Percentiles rank a stretch among this genome's conserved stretches.
phyloP scores from a whole-genome alignment of 78 protist species.

The Neovahlkampfia damariscottae region DNA sequence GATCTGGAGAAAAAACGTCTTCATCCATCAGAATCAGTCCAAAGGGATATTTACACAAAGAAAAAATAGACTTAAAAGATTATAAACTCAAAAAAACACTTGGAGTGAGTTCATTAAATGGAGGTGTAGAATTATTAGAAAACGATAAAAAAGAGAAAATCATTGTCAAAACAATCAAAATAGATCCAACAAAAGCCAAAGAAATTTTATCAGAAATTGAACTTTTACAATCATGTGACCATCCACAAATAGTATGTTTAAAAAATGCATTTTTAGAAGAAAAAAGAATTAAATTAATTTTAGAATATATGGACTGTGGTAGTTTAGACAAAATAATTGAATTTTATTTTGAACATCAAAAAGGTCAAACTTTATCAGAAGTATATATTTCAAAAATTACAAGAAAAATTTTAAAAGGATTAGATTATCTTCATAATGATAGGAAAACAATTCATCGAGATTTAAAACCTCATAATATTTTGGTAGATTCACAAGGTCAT shows the following conservation, averaged over 20 bases:
- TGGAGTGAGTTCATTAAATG: no score
- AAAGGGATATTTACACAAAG: no score
- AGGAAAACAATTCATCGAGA: conserved; percentile 17
- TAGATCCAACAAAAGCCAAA: not conserved
- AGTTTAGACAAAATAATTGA: not conserved
- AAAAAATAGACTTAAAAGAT: no score
- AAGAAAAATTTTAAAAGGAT: not conserved
- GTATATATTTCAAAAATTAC: not conserved
- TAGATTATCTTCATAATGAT: conserved; percentile 11
- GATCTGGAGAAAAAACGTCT: no score
- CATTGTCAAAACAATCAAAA: no score
- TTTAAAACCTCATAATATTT: conserved; percentile 8
- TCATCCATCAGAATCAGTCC: no score
- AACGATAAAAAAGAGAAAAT: no score
- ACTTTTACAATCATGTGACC: not conserved
- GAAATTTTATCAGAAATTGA: not conserved
- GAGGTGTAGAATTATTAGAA: no score
- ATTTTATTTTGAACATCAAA: no score
- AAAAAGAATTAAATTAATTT: not conserved
- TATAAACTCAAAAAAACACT: no score
- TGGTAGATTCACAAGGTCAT: not conserved
- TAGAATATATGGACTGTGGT: not conserved
- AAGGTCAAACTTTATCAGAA: not conserved
- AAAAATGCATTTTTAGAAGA: not conserved
- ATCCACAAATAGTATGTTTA: not conserved